Percentiles rank a stretch among this genome's conserved stretches.
Conservation (phyloP, 1,284 basidiomycete genomes). For the Inonotus hispidus region DNA sequence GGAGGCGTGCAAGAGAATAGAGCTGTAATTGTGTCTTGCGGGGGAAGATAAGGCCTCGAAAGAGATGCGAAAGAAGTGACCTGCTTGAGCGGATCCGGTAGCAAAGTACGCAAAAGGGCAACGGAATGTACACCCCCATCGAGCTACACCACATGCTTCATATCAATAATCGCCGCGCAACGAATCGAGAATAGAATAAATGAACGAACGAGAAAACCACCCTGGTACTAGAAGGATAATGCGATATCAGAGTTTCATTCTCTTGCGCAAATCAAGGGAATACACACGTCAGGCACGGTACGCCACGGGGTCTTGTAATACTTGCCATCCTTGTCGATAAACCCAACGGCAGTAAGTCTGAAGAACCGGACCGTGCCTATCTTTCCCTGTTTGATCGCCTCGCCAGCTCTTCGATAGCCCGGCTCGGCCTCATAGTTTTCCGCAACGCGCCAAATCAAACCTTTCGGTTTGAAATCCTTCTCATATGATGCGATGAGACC, state of each 20-base stretch:
- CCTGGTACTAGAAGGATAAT: slow-evolving; percentile 59
- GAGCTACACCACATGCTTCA: slow-evolving; percentile 34
- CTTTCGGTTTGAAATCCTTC: slow-evolving; percentile 56
- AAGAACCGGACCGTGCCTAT: slow-evolving; percentile 64
- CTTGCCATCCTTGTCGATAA: slow-evolving; percentile 56
- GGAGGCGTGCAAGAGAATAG: slow-evolving; percentile 16
- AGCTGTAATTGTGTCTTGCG: slow-evolving; percentile 70
- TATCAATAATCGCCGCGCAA: slow-evolving; percentile 16
- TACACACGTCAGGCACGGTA: slow-evolving; percentile 69
- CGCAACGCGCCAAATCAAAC: slow-evolving; percentile 78
- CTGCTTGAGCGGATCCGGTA: slow-evolving; percentile 46
- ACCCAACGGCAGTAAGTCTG: slow-evolving; percentile 48
- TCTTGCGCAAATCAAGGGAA: not conserved
- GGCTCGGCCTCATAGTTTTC: slow-evolving; percentile 80
- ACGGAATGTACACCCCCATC: slow-evolving; percentile 70
- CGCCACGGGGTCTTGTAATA: slow-evolving; percentile 83
- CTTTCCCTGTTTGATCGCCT: slow-evolving; percentile 48
- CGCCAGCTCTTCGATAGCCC: slow-evolving; percentile 45
- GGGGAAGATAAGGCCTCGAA: slow-evolving; percentile 62
- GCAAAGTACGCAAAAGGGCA: slow-evolving; percentile 55
- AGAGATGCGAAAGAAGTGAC: slow-evolving; percentile 64
- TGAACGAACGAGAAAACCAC: slow-evolving; percentile 63
- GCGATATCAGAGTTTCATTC: slow-evolving; percentile 1
- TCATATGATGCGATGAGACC: slow-evolving; percentile 66
- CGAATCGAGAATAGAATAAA: not conserved